Conservation (phyloP, 306 rosid genomes). For the Dicorynia guianensis region DNA sequence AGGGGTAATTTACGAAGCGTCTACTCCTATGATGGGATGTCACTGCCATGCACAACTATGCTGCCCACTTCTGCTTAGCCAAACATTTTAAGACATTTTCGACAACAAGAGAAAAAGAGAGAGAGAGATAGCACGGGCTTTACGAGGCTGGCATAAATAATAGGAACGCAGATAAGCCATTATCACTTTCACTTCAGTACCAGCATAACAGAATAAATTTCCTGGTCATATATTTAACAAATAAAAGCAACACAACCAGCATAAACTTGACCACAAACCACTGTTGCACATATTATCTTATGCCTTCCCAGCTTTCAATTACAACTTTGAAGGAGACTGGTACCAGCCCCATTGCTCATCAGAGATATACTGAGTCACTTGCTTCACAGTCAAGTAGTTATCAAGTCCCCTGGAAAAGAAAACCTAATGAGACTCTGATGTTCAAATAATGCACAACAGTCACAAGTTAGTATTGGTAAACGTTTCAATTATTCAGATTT, state of each 20-base stretch:
- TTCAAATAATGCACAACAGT: background rate
- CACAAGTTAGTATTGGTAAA: background rate
- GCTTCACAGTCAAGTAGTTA: constrained; percentile 92
- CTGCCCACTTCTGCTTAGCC: background rate
- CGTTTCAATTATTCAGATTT: constrained; percentile 10
- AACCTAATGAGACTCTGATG: constrained; percentile 23
- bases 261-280: constrained; percentile 23
- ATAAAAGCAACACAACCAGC: constrained; percentile 8
- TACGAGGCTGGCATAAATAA: too few relatives aligned
- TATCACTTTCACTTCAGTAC: background rate
- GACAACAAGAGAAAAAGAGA: too few relatives aligned
- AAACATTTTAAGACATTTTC: too few relatives aligned
- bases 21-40: background rate
- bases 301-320: constrained; percentile 9
- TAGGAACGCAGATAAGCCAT: background rate
- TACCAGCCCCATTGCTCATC: constrained; percentile 98
- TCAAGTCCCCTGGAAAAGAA: constrained; percentile 81
- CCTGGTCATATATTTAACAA: background rate
- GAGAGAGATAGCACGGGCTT: too few relatives aligned
- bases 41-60: background rate
- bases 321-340: constrained; percentile 83
- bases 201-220: background rate
- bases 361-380: constrained; percentile 81
- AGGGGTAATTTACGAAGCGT: too few relatives aligned
- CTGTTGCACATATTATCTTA: constrained; percentile 14